Percentiles rank a stretch among this genome's conserved stretches.
These are phyloP conservation scores for Vanrija sp. DNA, from an alignment of 1,284 basidiomycete genomes.

Conservation along the genomic window DNA sequence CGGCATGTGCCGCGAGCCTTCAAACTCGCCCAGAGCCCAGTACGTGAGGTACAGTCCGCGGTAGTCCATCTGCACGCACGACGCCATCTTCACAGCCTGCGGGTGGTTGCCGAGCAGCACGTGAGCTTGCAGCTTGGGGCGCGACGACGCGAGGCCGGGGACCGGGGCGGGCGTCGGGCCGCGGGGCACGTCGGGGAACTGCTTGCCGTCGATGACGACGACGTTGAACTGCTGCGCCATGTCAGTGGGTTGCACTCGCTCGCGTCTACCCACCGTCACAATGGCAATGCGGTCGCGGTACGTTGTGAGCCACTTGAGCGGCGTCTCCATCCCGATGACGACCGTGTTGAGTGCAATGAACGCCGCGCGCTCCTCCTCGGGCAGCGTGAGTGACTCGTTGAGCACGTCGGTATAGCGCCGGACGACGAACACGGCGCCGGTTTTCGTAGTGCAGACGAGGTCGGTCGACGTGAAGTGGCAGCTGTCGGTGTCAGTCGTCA, in stretches of 20 bases:
- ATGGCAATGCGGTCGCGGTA: conserved; percentile 27
- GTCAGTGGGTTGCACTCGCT: background rate
- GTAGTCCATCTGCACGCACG: conserved; percentile 34
- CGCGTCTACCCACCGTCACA: conserved; percentile 18
- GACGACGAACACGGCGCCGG: conserved; percentile 26
- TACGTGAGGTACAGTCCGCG: conserved; percentile 29
- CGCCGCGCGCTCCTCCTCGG: conserved; percentile 7
- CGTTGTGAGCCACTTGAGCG: conserved; percentile 25
- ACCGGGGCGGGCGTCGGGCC: background rate
- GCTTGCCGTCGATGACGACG: conserved; percentile 21
- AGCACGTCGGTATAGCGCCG: conserved; percentile 30
- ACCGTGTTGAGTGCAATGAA: conserved; percentile 18
- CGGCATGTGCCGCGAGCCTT: background rate
- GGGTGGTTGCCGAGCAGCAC: conserved; percentile 19
- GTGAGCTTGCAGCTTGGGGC: conserved; percentile 14
- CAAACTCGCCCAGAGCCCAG: conserved; percentile 23
- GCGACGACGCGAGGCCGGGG: background rate
- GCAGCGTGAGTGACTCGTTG: background rate
- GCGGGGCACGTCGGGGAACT: conserved; percentile 17
- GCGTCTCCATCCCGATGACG: conserved; percentile 16
- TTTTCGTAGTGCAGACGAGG: conserved; percentile 25
- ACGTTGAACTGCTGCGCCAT: conserved; percentile 14
- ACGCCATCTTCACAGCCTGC: conserved; percentile 20
- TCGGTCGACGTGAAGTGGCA: conserved; percentile 35
- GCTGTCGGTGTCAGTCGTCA: conserved; percentile 1